A percentile compares a stretch with the other conserved stretches of the same genome.
These are phyloP conservation scores for Aspergillus wentii DNA, from an alignment of 495 filamentous ascomycete species.

Conservation along the genomic window DNA sequence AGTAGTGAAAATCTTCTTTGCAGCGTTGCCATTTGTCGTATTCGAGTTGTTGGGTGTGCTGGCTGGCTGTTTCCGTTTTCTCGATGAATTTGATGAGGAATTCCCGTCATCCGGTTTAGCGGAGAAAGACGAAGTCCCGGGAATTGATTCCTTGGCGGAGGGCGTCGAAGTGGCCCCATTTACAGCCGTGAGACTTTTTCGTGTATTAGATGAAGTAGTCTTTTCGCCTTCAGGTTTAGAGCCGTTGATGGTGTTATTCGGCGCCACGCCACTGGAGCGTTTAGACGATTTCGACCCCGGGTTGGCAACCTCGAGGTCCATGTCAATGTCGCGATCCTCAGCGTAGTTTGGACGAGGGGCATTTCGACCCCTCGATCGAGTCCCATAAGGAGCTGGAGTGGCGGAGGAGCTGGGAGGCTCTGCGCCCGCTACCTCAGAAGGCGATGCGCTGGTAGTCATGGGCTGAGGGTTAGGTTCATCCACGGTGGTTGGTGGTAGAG, in stretches of 20 bases:
- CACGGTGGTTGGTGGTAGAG: slow-evolving; percentile 16
- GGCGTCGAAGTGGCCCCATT: slow-evolving; percentile 23
- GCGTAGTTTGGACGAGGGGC: slow-evolving; percentile 90
- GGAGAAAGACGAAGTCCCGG: slow-evolving; percentile 60
- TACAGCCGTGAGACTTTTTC: slow-evolving; percentile 38
- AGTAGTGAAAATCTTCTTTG: slow-evolving; percentile 41
- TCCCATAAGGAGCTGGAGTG: slow-evolving; percentile 77
- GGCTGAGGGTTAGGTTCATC: slow-evolving; percentile 39
- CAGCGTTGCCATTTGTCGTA: slow-evolving; percentile 29
- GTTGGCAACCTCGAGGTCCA: slow-evolving; percentile 61
- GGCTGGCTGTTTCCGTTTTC: slow-evolving; percentile 78
- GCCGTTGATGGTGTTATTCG: slow-evolving; percentile 25
- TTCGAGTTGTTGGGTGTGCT: slow-evolving; percentile 34
- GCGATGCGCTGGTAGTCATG: slow-evolving; percentile 49
- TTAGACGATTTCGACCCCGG: slow-evolving; percentile 41
- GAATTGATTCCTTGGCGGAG: slow-evolving; percentile 51
- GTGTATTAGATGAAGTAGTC: slow-evolving; percentile 30
- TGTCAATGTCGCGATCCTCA: slow-evolving; percentile 89
- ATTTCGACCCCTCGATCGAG: slow-evolving; percentile 86
- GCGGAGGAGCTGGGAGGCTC: slow-evolving; percentile 38
- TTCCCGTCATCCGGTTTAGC: slow-evolving; percentile 39
- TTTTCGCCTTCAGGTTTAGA: slow-evolving; percentile 40
- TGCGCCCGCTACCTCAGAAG: slow-evolving; percentile 31
- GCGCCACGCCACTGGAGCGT: slow-evolving; percentile 29
- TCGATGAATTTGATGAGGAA: slow-evolving; percentile 40